Base-by-base conservation (phyloP, 805 yeast species). In the Saccharomyces kudriavzevii region DNA sequence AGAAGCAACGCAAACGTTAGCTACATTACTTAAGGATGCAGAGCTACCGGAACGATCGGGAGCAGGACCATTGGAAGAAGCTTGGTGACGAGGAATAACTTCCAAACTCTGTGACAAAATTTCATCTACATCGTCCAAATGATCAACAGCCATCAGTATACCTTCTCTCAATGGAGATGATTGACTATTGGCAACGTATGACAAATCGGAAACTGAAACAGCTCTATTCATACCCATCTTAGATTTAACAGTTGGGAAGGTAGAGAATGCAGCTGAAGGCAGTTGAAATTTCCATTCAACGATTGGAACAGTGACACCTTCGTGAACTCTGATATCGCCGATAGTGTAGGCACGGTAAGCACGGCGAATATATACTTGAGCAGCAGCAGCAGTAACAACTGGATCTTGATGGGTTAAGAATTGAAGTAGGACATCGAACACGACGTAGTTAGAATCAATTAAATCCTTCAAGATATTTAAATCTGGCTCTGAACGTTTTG, bases 271-370 rank as follows among this genome's bases (percentile, higher is more conserved):
- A 53, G 95, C 87, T 58, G 85, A 78, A 56, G 96, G 96, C 62
- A 91, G 76, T 70, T 86, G 89, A 79, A 91, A 91, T 62, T 81
- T 81, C 96, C 96, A 91, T 58, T 88, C 85, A 57, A 90, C 80
- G 52, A 87, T 79, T 43, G 97, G 95, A 46, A 74, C 73, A 8
- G 77, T 79, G 25, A 70, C 61, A 53, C 80, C 77, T 52, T 71
- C 77, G 58, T 78, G 81, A 65, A 89, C 88, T 52, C 76, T 74
- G 52, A 95, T 80, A 58, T 84, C 86, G 52, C 88, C 85, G 57
- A 94, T 85, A 45, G 89, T 85, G 74, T 95, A 94, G 40, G 98
- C 98, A 66, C 98, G 84, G 77, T 91, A 94, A 47, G 98, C 96
- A 71, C 99, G 86, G 71, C 98, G 86, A 56, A 91, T 85, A 71